These are phyloP conservation scores for Carex sylvatica DNA, from an alignment of 202 grass and related monocot species.

Conservation along the genomic window DNA sequence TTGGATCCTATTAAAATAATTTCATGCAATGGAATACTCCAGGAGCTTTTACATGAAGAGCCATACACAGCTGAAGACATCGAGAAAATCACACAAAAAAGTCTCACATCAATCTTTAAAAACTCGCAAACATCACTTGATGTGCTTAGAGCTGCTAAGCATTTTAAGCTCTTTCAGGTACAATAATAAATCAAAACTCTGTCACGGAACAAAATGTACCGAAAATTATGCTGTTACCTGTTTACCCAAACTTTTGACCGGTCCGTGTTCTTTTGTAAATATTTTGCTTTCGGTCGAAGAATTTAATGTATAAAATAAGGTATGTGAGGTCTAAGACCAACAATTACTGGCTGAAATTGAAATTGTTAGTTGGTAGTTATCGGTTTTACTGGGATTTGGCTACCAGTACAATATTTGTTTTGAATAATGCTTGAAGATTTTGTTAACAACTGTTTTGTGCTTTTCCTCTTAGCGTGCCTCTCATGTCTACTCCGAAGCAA, in stretches of 20 bases:
- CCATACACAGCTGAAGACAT: slow-evolving; percentile 87
- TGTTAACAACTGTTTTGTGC: not conserved
- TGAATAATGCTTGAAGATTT: not conserved
- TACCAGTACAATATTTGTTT: not conserved
- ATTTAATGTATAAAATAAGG: not conserved
- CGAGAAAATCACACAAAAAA: slow-evolving; percentile 62
- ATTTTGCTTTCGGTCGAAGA: not conserved
- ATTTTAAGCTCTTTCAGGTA: slow-evolving; percentile 95
- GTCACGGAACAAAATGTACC: not conserved
- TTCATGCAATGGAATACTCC: slow-evolving; percentile 19
- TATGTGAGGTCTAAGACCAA: not conserved
- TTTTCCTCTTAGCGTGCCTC: slow-evolving; percentile 55
- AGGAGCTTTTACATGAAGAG: slow-evolving; percentile 70
- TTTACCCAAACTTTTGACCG: slow-evolving; percentile 10
- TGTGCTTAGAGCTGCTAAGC: slow-evolving; percentile 69
- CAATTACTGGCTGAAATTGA: not conserved
- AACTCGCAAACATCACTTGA: slow-evolving; percentile 78
- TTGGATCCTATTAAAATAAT: slow-evolving; percentile 7
- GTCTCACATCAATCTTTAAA: slow-evolving; percentile 55
- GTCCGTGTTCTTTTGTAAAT: slow-evolving; percentile 1
- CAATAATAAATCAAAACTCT: slow-evolving; percentile 5
- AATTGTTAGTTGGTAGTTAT: not conserved
- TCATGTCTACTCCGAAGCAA: slow-evolving; percentile 96
- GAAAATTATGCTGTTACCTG: not conserved
- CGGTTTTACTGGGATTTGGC: not conserved